phyloP scores from a whole-genome alignment of 176 grass and related monocot species.

The Phragmites australis region DNA sequence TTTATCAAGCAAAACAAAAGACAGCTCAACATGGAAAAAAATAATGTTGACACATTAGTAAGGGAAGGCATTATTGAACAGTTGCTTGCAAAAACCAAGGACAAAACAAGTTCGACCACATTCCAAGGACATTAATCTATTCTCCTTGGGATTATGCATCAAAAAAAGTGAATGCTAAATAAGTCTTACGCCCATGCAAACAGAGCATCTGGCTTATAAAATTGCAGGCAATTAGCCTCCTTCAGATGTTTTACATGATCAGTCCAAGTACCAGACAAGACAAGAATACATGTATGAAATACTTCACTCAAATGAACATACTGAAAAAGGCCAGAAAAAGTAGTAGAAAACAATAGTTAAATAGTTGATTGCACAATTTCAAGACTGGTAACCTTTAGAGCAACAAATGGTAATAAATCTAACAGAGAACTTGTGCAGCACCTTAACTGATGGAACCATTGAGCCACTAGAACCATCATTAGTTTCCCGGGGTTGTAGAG shows the following conservation, averaged over 20 bases:
- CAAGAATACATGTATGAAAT: not conserved
- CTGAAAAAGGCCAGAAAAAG: not conserved
- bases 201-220: not conserved
- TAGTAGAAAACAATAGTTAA: not conserved
- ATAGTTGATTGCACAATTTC: not conserved
- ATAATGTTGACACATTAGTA: not conserved
- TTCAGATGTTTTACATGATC: conserved; percentile 22
- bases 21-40: not conserved
- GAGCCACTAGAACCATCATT: conserved; percentile 14
- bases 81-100: not conserved
- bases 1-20: not conserved
- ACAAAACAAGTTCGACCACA: not conserved
- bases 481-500: conserved; percentile 40
- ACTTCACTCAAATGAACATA: not conserved
- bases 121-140: not conserved
- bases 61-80: not conserved
- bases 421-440: conserved; percentile 10
- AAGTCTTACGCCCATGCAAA: not conserved
- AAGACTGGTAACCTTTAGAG: not conserved
- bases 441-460: conserved; percentile 32
- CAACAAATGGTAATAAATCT: conserved; percentile 21
- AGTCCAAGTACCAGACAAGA: not conserved
- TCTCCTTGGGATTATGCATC: not conserved
- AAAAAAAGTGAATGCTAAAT: not conserved
- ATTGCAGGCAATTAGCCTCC: conserved; percentile 15